A percentile compares a stretch with the other conserved stretches of the same genome.
Evolutionary conservation across 345 rosid genomes (phyloP).

Genomic region (Corymbia maculata): DNA sequence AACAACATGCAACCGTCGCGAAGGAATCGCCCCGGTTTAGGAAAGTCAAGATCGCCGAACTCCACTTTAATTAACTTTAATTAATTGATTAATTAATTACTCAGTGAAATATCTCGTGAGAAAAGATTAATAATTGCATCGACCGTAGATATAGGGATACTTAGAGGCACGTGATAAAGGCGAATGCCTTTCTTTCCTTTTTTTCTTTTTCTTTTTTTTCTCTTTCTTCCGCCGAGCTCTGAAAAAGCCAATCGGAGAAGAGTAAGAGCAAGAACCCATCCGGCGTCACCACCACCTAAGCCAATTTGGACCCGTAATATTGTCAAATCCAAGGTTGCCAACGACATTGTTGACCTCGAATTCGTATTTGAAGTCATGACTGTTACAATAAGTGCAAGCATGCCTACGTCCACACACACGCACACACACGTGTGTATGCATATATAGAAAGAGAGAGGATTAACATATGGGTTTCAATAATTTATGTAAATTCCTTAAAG

Average conservation of each 20-base stretch:
- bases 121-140: background rate
- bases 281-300: fast-evolving
- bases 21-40: background rate
- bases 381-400: fast-evolving
- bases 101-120: background rate
- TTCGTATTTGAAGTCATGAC: background rate
- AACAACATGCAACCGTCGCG: background rate
- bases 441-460: background rate
- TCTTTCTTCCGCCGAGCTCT: fast-evolving
- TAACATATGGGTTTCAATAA: background rate
- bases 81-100: background rate
- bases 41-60: background rate
- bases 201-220: too few species aligned
- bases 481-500: background rate
- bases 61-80: background rate
- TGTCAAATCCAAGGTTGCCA: background rate
- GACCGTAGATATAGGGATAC: background rate
- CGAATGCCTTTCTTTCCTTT: background rate
- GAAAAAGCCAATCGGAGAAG: background rate
- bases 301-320: fast-evolving
- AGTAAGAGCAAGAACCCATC: background rate
- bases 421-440: background rate
- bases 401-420: fast-evolving
- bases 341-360: background rate
- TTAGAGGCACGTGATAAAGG: too few species aligned